Evolutionary conservation across 2,329 filamentous ascomycete genomes (phyloP).

Genomic region (Whalleya microplaca): DNA sequence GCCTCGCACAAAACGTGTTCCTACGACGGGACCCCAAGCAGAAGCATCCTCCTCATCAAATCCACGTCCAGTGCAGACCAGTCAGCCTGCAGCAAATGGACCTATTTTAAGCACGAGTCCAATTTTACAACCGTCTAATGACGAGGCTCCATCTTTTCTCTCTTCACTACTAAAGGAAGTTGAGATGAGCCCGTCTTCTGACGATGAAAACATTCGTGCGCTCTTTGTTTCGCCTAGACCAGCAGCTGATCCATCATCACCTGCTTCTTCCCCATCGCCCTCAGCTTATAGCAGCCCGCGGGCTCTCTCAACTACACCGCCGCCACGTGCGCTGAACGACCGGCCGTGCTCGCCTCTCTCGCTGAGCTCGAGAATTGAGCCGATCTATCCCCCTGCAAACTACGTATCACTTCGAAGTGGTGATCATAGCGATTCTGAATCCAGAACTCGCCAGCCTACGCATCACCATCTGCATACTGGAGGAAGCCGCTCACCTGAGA

Average conservation of each 20-base stretch:
- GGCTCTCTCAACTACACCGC: slow-evolving; percentile 70
- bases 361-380: slow-evolving; percentile 72
- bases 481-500: slow-evolving; percentile 46
- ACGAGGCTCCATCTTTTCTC: slow-evolving; percentile 75
- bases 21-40: slow-evolving; percentile 41
- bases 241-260: slow-evolving; percentile 57
- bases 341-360: slow-evolving; percentile 68
- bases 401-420: slow-evolving; percentile 64
- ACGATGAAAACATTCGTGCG: slow-evolving; percentile 56
- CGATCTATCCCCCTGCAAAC: slow-evolving; percentile 74
- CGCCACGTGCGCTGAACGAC: slow-evolving; percentile 63
- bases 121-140: slow-evolving; percentile 38
- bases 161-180: slow-evolving; percentile 88
- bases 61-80: slow-evolving; percentile 20
- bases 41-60: slow-evolving; percentile 51
- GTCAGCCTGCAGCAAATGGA: slow-evolving; percentile 20
- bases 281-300: slow-evolving; percentile 70
- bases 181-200: slow-evolving; percentile 64
- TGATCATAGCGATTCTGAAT: slow-evolving; percentile 52
- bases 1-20: slow-evolving; percentile 75
- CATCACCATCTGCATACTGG: slow-evolving; percentile 35
- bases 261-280: slow-evolving; percentile 65
- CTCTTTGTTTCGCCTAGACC: slow-evolving; percentile 42
- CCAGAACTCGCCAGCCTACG: slow-evolving; percentile 39
- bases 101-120: slow-evolving; percentile 10